phyloP scores from a whole-genome alignment of 805 yeast species.

The Saturnispora ahearnii region DNA sequence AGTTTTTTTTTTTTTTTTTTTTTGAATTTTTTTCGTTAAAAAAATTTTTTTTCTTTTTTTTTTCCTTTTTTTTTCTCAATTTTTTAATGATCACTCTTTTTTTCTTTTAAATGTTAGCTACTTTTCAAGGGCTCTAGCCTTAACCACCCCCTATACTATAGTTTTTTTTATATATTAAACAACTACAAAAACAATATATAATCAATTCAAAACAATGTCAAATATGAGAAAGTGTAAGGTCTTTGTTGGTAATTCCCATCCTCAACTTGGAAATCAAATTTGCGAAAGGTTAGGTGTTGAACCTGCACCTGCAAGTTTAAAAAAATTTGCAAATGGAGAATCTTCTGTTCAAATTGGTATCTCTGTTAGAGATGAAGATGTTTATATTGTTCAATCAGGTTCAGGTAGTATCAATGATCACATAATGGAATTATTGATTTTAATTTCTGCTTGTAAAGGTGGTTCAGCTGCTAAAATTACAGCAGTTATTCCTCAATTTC shows the following conservation, averaged over 20 bases:
- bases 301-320: conserved; percentile 86
- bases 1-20: too few relatives aligned
- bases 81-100: neutral
- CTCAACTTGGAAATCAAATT: conserved; percentile 82
- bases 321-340: conserved; percentile 95
- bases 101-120: neutral
- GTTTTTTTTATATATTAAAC: neutral
- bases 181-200: neutral
- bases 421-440: conserved; percentile 89
- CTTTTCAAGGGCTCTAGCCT: conserved; percentile 3
- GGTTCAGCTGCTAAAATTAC: conserved; percentile 97
- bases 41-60: neutral
- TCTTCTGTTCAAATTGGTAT: conserved; percentile 93
- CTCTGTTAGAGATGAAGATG: conserved; percentile 94
- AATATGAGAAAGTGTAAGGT: conserved; percentile 93
- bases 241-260: conserved; percentile 94
- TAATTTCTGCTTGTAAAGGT: conserved; percentile 92
- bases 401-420: conserved; percentile 85
- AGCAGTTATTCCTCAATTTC: conserved; percentile 96
- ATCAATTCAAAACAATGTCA: neutral
- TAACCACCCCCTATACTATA: neutral
- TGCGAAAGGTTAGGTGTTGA: conserved; percentile 88
- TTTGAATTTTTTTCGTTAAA: neutral
- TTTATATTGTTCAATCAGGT: conserved; percentile 86
- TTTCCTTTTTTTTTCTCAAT: neutral